Conservation (phyloP, 768 basidiomycete genomes). For the Galerina marginata region DNA sequence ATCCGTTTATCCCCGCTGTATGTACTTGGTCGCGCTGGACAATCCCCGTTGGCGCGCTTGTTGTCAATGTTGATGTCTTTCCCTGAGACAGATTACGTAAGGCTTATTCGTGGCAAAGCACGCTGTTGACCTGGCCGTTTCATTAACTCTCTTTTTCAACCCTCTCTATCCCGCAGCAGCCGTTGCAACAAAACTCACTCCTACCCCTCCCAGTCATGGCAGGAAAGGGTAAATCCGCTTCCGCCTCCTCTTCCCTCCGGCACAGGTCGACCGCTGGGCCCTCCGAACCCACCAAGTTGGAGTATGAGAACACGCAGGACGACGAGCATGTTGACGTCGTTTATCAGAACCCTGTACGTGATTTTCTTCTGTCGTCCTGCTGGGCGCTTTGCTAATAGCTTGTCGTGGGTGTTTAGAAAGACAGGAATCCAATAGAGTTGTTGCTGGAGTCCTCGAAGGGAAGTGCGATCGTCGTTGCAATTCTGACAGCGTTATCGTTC, state of each 20-base stretch:
- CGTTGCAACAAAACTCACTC: conserved; percentile 9
- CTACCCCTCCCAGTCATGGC: conserved; percentile 36
- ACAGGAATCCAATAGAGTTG: conserved; percentile 65
- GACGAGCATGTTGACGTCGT: conserved; percentile 58
- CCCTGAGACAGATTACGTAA: conserved; percentile 9
- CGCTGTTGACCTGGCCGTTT: not conserved
- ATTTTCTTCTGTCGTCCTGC: not conserved
- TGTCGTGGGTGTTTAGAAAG: conserved; percentile 40
- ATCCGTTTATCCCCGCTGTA: not conserved
- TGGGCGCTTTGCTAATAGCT: not conserved
- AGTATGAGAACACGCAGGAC: conserved; percentile 44
- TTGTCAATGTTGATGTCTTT: not conserved
- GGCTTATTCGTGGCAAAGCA: conserved; percentile 16
- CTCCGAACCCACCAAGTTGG: conserved; percentile 24
- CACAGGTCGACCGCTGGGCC: conserved; percentile 20
- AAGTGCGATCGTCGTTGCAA: conserved; percentile 64
- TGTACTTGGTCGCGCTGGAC: not conserved
- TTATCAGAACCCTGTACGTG: conserved; percentile 54
- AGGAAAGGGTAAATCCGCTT: conserved; percentile 30
- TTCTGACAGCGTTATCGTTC: conserved; percentile 79
- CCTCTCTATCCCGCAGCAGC: conserved; percentile 5
- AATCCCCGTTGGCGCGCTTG: not conserved
- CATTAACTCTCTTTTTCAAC: not conserved
- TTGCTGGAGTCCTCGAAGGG: conserved; percentile 66
- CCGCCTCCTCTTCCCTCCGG: conserved; percentile 16